Evolutionary conservation across 106 monocot species (phyloP), one percentile per base, ranked within the genome.

Genomic region (Gastrodia elata): DNA sequence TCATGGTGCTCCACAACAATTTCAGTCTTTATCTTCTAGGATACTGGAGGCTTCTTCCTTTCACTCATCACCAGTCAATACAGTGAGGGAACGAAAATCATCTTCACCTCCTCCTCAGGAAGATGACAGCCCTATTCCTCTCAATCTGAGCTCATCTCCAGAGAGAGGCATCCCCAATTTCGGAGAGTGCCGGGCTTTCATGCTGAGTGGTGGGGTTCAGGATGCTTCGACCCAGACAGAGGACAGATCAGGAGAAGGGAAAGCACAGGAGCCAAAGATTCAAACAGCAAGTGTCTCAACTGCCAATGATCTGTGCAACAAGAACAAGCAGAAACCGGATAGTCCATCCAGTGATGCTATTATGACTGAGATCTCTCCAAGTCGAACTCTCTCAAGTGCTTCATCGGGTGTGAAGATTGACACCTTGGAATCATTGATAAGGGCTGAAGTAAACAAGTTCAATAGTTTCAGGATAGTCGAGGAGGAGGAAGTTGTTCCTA

Each of bases 211-310:
- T 41, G 76, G 78, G 10, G 78, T 79, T 18, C 38, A 68, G 27
- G 86, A 89, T 35, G 89, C 89, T 33, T 76, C 86, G 6, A 89
- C 89, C 18, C 89, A 89, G 77, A 89, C 86, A 15, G 86, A 89
- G 3, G 79, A 85, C 18, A 44, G 64, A 9, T n/a, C n/a, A n/a
- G 65, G 65, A 16, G 26, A 9, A 22, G 72, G 72, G 77, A 69
- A 8, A 22, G 14, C 38, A 28, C 10, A 24, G 2, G 69, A 69
- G 69, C 37, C 69, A 69, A 40, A 0, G 2, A 83, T 39, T 13
- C 39, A 61, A 24, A 49, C 55, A 3, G 18, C 65, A 28, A 73
- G 79, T 5, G 71, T 81, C 18, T 79, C 78, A 6, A 84, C 88
- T 11, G 84, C 84, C 32, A 80, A 84, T 28, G 68, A 70, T 57